Evolutionary conservation across 805 yeast genomes (phyloP).

Genomic region (Metschnikowia kofuensis): DNA sequence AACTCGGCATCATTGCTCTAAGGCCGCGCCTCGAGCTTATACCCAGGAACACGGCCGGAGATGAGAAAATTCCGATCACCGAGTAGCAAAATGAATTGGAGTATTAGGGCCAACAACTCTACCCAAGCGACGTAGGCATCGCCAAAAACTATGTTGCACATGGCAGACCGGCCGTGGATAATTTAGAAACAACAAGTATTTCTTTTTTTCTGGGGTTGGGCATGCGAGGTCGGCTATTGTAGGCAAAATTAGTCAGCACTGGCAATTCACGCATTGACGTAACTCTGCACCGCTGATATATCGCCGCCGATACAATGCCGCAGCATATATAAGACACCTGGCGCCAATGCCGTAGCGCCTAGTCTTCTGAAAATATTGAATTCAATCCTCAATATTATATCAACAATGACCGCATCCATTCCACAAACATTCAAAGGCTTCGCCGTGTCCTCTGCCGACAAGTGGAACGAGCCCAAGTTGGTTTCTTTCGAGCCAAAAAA

Average conservation of each 20-base stretch:
- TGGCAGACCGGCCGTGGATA: neutral
- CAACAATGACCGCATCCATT: constrained; percentile 12
- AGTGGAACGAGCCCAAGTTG: constrained; percentile 56
- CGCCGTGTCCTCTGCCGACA: constrained; percentile 47
- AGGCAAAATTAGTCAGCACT: neutral
- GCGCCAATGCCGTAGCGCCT: no score
- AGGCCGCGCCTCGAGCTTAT: neutral
- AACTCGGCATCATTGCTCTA: neutral
- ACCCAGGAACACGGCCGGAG: neutral
- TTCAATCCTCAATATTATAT: neutral
- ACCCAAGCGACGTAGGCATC: neutral
- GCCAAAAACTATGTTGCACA: neutral
- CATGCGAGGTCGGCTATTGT: no score
- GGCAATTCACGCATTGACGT: constrained; percentile 1
- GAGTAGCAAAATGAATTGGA: neutral
- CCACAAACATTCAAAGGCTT: constrained; percentile 64
- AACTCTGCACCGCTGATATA: neutral
- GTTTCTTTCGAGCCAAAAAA: constrained; percentile 48
- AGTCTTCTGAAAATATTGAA: neutral
- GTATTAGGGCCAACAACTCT: neutral
- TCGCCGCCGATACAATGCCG: neutral
- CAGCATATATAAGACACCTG: neutral
- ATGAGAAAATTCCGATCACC: neutral
- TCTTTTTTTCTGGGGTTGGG: neutral
- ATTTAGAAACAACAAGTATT: neutral